These are phyloP conservation scores for Sicyos edulis DNA, from an alignment of 306 rosid species.

Conservation along the genomic window DNA sequence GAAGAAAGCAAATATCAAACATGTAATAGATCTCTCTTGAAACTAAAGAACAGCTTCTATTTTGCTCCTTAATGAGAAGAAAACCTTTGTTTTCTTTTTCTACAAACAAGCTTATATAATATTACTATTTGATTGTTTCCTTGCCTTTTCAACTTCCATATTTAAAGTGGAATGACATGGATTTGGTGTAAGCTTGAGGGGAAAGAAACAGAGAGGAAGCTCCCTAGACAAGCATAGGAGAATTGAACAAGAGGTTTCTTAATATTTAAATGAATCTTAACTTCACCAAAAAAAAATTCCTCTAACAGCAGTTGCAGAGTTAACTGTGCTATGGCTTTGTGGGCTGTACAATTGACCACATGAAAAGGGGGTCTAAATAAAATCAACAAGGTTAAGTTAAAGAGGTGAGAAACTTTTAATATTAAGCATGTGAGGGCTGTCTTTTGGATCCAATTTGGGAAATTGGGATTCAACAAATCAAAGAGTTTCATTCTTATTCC, in stretches of 20 bases:
- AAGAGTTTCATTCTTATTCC: background rate
- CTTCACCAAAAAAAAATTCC: background rate
- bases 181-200: constrained; percentile 8
- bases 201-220: constrained; percentile 1
- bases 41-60: constrained; percentile 31
- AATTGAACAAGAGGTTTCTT: background rate
- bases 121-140: background rate
- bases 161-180: background rate
- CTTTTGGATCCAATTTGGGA: constrained; percentile 13
- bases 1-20: constrained; percentile 33
- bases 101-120: background rate
- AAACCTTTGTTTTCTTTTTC: background rate
- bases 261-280: background rate
- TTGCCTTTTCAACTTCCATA: background rate
- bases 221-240: background rate
- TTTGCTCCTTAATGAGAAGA: constrained; percentile 1
- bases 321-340: background rate
- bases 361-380: constrained; percentile 4
- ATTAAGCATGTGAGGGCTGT: constrained; percentile 11
- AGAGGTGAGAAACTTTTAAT: background rate
- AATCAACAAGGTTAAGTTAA: background rate
- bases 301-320: background rate
- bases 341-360: background rate
- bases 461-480: constrained; percentile 4
- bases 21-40: constrained; percentile 32